phyloP scores from a whole-genome alignment of 331 rosid species.

The Quercus phellos region DNA sequence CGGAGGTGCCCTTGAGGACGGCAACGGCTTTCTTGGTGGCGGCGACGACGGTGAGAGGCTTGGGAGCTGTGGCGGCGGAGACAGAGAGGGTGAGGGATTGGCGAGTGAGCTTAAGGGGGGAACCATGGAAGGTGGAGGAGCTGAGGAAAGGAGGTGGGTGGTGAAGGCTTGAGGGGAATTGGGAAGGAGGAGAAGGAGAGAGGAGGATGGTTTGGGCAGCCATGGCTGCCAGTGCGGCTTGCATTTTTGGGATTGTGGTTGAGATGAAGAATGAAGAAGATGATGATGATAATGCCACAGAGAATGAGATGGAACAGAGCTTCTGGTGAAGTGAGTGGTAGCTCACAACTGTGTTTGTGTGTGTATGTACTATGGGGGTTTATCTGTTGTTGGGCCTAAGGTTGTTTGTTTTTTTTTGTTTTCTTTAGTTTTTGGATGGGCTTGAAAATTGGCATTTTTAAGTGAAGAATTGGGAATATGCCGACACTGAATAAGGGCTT shows the following conservation, averaged over 20 bases:
- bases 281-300: background rate
- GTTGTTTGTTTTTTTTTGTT: too few species aligned
- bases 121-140: conserved; percentile 52
- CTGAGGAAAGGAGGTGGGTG: conserved; percentile 17
- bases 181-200: conserved; percentile 19
- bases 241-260: conserved; percentile 24
- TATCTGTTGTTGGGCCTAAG: too few species aligned
- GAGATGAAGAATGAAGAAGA: conserved; percentile 1
- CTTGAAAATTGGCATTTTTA: too few species aligned
- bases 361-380: too few species aligned
- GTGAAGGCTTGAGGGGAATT: conserved; percentile 16
- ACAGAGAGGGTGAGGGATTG: conserved; percentile 27
- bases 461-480: too few species aligned
- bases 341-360: background rate
- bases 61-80: conserved; percentile 37
- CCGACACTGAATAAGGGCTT: too few species aligned
- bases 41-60: conserved; percentile 45
- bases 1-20: conserved; percentile 61
- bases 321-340: background rate
- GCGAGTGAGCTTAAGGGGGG: conserved; percentile 43
- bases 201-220: conserved; percentile 46
- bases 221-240: conserved; percentile 52
- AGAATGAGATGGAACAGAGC: background rate
- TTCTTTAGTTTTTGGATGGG: too few species aligned
- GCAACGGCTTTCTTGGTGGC: conserved; percentile 69